Evolutionary conservation across 2,329 filamentous ascomycete genomes (phyloP), one percentile per base, ranked within the genome.

Genomic region (Fusarium torreyae): DNA sequence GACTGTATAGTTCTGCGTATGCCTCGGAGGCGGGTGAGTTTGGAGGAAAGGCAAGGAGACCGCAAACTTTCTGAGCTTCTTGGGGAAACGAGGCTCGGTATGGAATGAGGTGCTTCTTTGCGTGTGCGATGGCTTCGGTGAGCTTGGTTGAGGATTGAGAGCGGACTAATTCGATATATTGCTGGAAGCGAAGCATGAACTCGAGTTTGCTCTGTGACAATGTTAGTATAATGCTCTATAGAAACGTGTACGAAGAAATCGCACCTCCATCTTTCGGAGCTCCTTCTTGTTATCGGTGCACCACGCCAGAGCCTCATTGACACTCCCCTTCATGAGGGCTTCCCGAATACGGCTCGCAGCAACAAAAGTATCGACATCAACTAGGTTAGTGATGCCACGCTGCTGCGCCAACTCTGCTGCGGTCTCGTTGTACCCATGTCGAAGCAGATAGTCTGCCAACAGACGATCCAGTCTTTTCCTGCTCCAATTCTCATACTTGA

Each of bases 241-340:
- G 5, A 18, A 7, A 6, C 7, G 2, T 24, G 13, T n/a, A 17
- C 9, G 11, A 4, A 14, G 13, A 36, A 39, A 14, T 77, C 88
- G 66, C 79, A 93, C 92, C 78, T 93, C 91, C 80, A 93, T 91
- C 84, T 96, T 97, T 76, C 94, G 92, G 63, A 99, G 82, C 67
- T 94, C 92, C 75, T 95, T 94, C 80, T 97, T 96, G 80, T 98
- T 97, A 75, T 98, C 95, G 17, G 86, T 88, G 78, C 96, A 98
- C 96, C 96, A 99, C 14, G 89, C 88, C 56, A 99, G 80, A 22
- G 94, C 94, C 74, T 97, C 92, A 36, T 86, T 85, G 6, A 95
- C 92, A 71, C 89, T 92, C 33, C 91, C 89, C 39, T 86, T 85
- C 43, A 88, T 82, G 63, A 99, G 81, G 65, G 91, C 92, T 73